Conservation (phyloP, 345 rosid species). For the Eucalyptus dawsonii region DNA sequence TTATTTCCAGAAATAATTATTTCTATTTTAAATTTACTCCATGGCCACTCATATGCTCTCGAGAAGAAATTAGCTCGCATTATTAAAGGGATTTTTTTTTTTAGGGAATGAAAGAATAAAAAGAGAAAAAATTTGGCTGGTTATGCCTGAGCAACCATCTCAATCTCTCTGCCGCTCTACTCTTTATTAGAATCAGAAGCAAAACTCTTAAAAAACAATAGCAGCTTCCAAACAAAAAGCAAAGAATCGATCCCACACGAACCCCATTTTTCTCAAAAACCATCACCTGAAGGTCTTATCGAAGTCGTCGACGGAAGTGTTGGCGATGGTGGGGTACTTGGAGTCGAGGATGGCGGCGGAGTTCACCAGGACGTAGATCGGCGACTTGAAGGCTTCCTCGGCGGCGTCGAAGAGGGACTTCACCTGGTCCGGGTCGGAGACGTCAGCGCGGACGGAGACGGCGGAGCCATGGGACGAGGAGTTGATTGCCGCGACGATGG, state of each 20-base stretch:
- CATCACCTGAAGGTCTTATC: constrained; percentile 14
- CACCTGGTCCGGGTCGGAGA: constrained; percentile 23
- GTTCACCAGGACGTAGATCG: constrained; percentile 19
- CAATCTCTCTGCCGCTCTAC: neutral
- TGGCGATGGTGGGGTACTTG: constrained; percentile 15
- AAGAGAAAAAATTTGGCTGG: no score
- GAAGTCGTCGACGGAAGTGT: constrained; percentile 18
- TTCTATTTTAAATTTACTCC: no score
- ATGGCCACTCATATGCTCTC: no score
- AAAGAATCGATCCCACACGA: neutral
- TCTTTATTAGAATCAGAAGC: neutral
- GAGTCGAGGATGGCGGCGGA: constrained; percentile 17
- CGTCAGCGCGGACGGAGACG: constrained; percentile 9
- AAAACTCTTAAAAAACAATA: neutral
- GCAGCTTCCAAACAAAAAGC: neutral
- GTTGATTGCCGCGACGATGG: constrained; percentile 9
- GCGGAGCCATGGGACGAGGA: neutral
- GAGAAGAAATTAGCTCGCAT: no score
- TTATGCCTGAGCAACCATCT: neutral
- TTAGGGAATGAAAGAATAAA: no score
- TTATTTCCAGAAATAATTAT: no score
- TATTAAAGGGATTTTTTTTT: no score
- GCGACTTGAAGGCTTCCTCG: constrained; percentile 12
- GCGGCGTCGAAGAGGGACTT: constrained; percentile 25
- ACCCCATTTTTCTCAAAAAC: neutral